Evolutionary conservation across 768 basidiomycete genomes (phyloP).

Genomic region (Russula earlei): DNA sequence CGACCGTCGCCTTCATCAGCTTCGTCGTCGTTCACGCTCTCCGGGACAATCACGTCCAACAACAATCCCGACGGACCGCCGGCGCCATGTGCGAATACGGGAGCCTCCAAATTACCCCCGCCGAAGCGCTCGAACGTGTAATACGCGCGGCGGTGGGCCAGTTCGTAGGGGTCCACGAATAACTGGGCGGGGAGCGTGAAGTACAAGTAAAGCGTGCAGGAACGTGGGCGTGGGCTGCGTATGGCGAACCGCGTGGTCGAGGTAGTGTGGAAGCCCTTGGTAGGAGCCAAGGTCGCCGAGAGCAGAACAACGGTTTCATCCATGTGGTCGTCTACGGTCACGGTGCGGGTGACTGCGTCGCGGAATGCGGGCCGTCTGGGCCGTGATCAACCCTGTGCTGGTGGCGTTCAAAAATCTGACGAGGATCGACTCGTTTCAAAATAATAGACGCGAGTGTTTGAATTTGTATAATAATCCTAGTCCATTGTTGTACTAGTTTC

Average conservation of each 20-base stretch:
- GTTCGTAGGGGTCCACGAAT: slow-evolving; percentile 7
- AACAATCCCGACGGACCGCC: background rate
- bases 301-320: background rate
- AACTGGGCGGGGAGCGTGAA: slow-evolving; percentile 1
- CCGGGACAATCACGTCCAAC: slow-evolving; percentile 5
- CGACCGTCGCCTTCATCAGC: too few relatives aligned
- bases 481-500: too few relatives aligned
- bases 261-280: slow-evolving; percentile 2
- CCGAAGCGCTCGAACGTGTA: slow-evolving; percentile 14
- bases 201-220: slow-evolving; percentile 4
- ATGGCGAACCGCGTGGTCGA: background rate
- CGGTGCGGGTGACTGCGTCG: too few relatives aligned
- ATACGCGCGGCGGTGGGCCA: background rate
- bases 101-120: slow-evolving; percentile 7
- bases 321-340: background rate
- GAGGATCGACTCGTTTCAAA: too few relatives aligned
- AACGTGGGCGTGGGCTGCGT: background rate
- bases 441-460: too few relatives aligned
- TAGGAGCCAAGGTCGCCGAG: background rate
- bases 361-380: too few relatives aligned
- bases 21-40: background rate
- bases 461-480: too few relatives aligned
- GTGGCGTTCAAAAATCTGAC: too few relatives aligned
- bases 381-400: too few relatives aligned
- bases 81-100: background rate